These are phyloP conservation scores for Aspergillus fructus DNA, from an alignment of 2,329 filamentous ascomycete genomes.

Conservation along the genomic window DNA sequence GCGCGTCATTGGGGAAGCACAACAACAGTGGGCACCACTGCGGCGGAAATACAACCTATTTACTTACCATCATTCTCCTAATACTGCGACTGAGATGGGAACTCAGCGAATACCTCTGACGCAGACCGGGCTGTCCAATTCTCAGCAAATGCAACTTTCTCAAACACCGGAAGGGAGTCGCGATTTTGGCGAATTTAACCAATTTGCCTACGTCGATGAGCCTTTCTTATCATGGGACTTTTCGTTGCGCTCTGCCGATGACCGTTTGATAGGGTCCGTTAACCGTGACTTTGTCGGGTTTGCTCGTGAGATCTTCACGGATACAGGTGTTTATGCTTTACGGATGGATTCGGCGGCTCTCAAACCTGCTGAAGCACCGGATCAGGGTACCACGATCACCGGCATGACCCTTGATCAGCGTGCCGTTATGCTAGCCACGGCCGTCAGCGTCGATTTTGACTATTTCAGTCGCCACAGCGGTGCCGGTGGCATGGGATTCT, in stretches of 20 bases:
- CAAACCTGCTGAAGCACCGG: conserved; percentile 35
- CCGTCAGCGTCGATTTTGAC: conserved; percentile 65
- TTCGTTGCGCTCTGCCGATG: conserved; percentile 53
- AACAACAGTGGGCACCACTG: conserved; percentile 63
- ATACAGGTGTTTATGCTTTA: conserved; percentile 64
- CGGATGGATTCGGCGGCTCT: conserved; percentile 62
- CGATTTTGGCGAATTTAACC: conserved; percentile 50
- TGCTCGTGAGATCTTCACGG: conserved; percentile 64
- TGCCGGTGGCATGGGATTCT: conserved; percentile 46
- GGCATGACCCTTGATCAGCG: conserved; percentile 66
- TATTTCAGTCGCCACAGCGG: conserved; percentile 64
- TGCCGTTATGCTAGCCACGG: conserved; percentile 65
- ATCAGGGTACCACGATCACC: conserved; percentile 25
- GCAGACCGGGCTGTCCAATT: conserved; percentile 49
- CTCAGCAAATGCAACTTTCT: conserved; percentile 48
- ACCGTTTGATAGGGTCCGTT: conserved; percentile 57
- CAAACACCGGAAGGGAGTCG: conserved; percentile 20
- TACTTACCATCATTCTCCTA: conserved; percentile 51
- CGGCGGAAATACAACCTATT: conserved; percentile 66
- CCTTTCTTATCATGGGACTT: conserved; percentile 67
- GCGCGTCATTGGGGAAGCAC: conserved; percentile 63
- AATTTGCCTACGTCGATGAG: conserved; percentile 64
- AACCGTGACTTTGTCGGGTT: conserved; percentile 65
- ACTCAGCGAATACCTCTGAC: conserved; percentile 44
- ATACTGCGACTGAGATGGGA: conserved; percentile 34